These are phyloP conservation scores for Cryptosporidium muris DNA, from an alignment of 169 alveolate genomes.

Conservation along the genomic window DNA sequence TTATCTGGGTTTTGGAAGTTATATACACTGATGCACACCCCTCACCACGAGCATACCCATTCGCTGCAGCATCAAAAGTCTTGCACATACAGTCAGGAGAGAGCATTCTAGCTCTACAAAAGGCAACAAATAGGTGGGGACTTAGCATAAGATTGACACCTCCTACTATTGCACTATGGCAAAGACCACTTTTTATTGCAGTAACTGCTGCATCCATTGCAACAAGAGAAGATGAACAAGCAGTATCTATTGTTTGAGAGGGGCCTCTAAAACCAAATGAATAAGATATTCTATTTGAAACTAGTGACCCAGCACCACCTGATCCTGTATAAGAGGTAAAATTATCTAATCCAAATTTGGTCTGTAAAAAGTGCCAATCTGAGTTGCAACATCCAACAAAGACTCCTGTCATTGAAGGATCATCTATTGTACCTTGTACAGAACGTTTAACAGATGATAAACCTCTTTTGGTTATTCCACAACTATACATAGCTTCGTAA, in stretches of 20 bases:
- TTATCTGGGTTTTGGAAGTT: not conserved
- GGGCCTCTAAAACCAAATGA: constrained; percentile 40
- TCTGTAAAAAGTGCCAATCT: constrained; percentile 20
- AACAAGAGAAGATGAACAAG: constrained; percentile 51
- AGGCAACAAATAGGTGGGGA: constrained; percentile 56
- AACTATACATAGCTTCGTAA: constrained; percentile 13
- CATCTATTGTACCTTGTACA: constrained; percentile 5
- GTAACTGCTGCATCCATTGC: constrained; percentile 40
- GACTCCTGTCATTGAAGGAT: constrained; percentile 13
- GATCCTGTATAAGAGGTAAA: constrained; percentile 45
- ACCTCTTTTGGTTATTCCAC: not conserved
- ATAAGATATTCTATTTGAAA: constrained; percentile 47
- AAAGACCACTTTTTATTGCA: not conserved
- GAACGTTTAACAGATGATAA: not conserved
- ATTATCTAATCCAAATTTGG: constrained; percentile 25
- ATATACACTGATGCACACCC: constrained; percentile 76
- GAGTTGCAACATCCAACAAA: constrained; percentile 36
- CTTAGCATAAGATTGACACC: constrained; percentile 58
- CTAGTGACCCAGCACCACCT: constrained; percentile 27
- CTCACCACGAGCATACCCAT: constrained; percentile 77
- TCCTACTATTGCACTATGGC: constrained; percentile 16
- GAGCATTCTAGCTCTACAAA: constrained; percentile 73
- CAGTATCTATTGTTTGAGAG: constrained; percentile 43
- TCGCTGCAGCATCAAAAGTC: constrained; percentile 75
- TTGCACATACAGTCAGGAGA: constrained; percentile 73